Conservation (phyloP, 2,329 filamentous ascomycete species). For the Amauroascus verrucosus region DNA sequence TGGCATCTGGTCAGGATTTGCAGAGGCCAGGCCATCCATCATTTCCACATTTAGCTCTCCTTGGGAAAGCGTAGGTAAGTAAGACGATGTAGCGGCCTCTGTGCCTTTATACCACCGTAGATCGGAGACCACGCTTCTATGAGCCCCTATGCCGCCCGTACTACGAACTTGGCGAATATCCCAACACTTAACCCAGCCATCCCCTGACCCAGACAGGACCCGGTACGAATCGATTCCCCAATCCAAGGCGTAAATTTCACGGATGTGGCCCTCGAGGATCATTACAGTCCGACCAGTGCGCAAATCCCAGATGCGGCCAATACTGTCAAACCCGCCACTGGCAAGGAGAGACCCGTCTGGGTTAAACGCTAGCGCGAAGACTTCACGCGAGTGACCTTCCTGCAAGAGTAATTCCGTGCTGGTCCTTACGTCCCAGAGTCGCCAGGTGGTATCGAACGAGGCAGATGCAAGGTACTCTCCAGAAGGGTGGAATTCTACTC, state of each 20-base stretch:
- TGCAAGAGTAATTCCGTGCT: constrained; percentile 76
- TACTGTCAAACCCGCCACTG: constrained; percentile 86
- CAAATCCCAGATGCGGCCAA: constrained; percentile 90
- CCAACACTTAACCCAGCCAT: constrained; percentile 98
- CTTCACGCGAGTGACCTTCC: constrained; percentile 88
- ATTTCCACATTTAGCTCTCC: constrained; percentile 49
- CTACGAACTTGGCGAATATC: constrained; percentile 82
- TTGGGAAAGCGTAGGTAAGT: constrained; percentile 49
- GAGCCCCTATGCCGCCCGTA: constrained; percentile 77
- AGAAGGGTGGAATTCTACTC: constrained; percentile 89
- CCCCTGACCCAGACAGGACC: constrained; percentile 83
- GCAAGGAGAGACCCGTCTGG: constrained; percentile 81
- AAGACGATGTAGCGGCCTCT: constrained; percentile 57
- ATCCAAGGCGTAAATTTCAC: constrained; percentile 84
- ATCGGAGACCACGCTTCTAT: constrained; percentile 84
- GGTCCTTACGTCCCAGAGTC: constrained; percentile 85
- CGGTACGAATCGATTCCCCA: constrained; percentile 87
- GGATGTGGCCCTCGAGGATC: constrained; percentile 87
- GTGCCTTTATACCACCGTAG: constrained; percentile 85
- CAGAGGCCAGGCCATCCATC: constrained; percentile 15
- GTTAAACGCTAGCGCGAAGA: constrained; percentile 85
- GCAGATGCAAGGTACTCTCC: constrained; percentile 84
- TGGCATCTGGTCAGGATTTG: constrained; percentile 17
- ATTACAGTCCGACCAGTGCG: constrained; percentile 88
- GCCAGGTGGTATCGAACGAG: constrained; percentile 93